Percentiles rank a stretch among this genome's conserved stretches.
Evolutionary conservation across 2,329 filamentous ascomycete genomes (phyloP).

Genomic region (Hypoxylon sp.): DNA sequence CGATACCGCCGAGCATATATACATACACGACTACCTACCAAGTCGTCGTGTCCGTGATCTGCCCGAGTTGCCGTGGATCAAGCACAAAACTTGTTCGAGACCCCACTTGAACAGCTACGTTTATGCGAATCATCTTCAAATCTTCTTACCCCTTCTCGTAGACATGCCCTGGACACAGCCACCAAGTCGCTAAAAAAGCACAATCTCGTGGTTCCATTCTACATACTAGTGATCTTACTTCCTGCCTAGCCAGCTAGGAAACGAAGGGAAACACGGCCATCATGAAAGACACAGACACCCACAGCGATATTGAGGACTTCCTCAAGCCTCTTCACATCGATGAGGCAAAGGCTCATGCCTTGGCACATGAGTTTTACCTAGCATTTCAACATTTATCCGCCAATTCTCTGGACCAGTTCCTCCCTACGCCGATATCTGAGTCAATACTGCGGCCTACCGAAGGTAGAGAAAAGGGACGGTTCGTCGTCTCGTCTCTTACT

Average conservation of each 20-base stretch:
- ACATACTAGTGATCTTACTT: neutral
- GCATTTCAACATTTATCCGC: constrained; percentile 61
- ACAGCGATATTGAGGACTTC: constrained; percentile 52
- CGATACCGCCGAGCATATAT: constrained; percentile 12
- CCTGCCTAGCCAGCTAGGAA: neutral
- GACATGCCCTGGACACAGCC: constrained; percentile 23
- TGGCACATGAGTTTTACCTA: constrained; percentile 57
- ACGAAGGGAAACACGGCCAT: neutral
- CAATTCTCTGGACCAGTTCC: constrained; percentile 62
- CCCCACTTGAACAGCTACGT: neutral
- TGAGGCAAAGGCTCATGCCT: constrained; percentile 52
- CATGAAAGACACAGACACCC: constrained; percentile 20
- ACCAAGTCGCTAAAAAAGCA: neutral
- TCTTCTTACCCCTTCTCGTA: constrained; percentile 13
- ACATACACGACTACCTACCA: constrained; percentile 1
- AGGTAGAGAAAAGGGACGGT: constrained; percentile 56
- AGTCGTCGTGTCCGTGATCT: neutral
- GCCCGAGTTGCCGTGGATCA: neutral
- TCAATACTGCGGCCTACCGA: constrained; percentile 60
- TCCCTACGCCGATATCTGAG: constrained; percentile 68
- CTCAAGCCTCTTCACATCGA: constrained; percentile 61
- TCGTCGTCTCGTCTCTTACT: constrained; percentile 43
- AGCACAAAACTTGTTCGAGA: neutral
- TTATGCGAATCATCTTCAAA: neutral
- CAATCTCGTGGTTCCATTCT: neutral